Base-by-base conservation (phyloP, 495 filamentous ascomycete genomes). In the Corynascus novoguineensis region DNA sequence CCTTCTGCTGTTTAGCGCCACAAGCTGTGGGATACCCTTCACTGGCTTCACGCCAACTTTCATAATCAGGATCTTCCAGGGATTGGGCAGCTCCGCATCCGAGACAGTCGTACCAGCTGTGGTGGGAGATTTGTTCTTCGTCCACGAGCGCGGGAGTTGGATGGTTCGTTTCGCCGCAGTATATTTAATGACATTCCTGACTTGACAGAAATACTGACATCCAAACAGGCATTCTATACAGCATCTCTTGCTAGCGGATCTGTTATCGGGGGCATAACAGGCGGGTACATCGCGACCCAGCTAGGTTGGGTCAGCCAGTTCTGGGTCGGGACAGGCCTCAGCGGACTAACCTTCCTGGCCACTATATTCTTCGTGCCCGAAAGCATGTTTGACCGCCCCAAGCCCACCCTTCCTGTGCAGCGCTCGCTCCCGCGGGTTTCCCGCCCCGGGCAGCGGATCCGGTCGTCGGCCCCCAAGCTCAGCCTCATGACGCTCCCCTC, bases 351-450 rank as follows among this genome's bases (percentile, higher is more conserved):
- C 0, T 58, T 60, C 12, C 11, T 65, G 7, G 40, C 47, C 5
- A 37, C 77, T 50, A 51, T 82, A 29, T 76, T 83, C 64, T 62
- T 82, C 6, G 77, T 79, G 14, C 80, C 81, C 0, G 82, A 85
- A 59, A 82, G 81, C 5, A 75, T 78, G 19, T 84, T 77, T 60
- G 61, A 82, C 24, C 60, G 67, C 1, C 46, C 41, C 0, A 25
- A 58, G 14, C 58, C 38, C 5, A 53, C 41, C n/a, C 54, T 69
- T 0, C 62, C 64, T 5, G 46, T 59, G 10, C 62, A 59, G 35
- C 52, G 28, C 21, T 61, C 37, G 8, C 50, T 62, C 15, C 62
- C 62, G 1, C 64, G 59, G 10, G 52, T 48, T 5, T 64, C 57
- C 7, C 59, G 58, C 12, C 63, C 55, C 29, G 34, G 24, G 21